A percentile compares a stretch with the other conserved stretches of the same genome.
phyloP scores from a whole-genome alignment of 2,329 filamentous ascomycete species.

The Lachnellula cervina region DNA sequence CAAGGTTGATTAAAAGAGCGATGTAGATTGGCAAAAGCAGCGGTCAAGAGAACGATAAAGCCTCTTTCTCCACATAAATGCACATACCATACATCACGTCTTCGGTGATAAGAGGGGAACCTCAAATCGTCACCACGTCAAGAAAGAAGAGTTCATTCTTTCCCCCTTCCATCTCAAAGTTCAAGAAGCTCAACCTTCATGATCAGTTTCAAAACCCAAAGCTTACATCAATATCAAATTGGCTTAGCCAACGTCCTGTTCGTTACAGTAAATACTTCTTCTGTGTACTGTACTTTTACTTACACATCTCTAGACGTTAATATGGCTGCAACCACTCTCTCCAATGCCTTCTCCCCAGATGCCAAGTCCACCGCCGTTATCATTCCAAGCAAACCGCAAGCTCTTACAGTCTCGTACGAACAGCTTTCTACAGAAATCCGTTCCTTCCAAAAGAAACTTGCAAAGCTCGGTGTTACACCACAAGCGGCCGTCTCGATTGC shows the following conservation, averaged over 20 bases:
- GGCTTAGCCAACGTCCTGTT: neutral
- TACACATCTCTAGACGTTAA: neutral
- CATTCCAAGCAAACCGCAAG: conserved; percentile 58
- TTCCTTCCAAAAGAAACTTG: conserved; percentile 73
- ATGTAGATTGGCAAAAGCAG: neutral
- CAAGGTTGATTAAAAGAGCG: neutral
- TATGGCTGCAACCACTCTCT: conserved; percentile 43
- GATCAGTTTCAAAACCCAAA: too few species aligned
- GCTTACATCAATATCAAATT: too few species aligned
- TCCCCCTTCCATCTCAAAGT: too few species aligned
- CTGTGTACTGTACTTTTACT: neutral
- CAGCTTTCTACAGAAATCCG: conserved; percentile 61
- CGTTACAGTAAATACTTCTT: neutral
- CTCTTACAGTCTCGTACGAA: conserved; percentile 65
- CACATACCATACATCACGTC: neutral
- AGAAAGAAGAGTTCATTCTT: neutral
- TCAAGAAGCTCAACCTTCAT: too few species aligned
- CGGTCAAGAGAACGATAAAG: neutral
- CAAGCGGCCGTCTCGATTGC: conserved; percentile 76
- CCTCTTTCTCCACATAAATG: too few species aligned
- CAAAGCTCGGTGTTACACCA: conserved; percentile 64
- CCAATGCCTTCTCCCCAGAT: conserved; percentile 49
- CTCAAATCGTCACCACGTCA: conserved; percentile 5
- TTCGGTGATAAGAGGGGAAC: conserved; percentile 7
- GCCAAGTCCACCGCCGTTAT: conserved; percentile 61